Percentiles rank a stretch among this genome's conserved stretches.
phyloP scores from a whole-genome alignment of 177 flowering plant genomes.

The Vitis hybrid region DNA sequence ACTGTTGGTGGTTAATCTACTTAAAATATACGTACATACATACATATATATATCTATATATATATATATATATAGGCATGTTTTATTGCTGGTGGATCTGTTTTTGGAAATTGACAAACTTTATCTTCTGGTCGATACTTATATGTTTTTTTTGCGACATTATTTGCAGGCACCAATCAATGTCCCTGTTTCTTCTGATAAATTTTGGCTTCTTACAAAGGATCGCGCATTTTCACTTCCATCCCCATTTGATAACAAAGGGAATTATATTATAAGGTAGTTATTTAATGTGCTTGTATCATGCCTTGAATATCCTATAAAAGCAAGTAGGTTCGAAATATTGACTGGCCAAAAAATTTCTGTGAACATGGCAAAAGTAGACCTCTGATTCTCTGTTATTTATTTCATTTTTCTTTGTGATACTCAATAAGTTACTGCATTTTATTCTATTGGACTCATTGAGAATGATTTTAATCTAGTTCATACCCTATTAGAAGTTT shows the following conservation, averaged over 20 bases:
- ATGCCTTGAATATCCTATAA: background rate
- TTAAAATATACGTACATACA: too few relatives aligned
- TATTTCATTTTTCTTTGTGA: background rate
- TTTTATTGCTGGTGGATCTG: background rate
- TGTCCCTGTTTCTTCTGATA: conserved; percentile 84
- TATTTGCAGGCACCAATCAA: conserved; percentile 73
- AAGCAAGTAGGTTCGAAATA: background rate
- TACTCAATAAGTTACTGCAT: too few relatives aligned
- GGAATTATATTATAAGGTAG: conserved; percentile 96
- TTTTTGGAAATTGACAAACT: too few relatives aligned
- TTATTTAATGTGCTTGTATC: conserved; percentile 1
- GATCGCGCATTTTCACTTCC: conserved; percentile 77
- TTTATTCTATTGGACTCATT: too few relatives aligned
- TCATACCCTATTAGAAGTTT: too few relatives aligned
- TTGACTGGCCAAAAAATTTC: too few relatives aligned
- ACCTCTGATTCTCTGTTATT: background rate
- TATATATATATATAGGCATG: too few relatives aligned
- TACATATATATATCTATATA: too few relatives aligned
- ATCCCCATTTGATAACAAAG: conserved; percentile 81
- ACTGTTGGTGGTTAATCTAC: too few relatives aligned
- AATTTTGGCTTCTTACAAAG: conserved; percentile 80
- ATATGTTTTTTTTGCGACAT: background rate
- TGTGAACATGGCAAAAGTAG: too few relatives aligned
- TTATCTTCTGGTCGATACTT: background rate
- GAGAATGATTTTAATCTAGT: too few relatives aligned